These are phyloP conservation scores for Chrysanthemum lavandulifolium DNA, from an alignment of 129 eudicot genomes.

Conservation along the genomic window DNA sequence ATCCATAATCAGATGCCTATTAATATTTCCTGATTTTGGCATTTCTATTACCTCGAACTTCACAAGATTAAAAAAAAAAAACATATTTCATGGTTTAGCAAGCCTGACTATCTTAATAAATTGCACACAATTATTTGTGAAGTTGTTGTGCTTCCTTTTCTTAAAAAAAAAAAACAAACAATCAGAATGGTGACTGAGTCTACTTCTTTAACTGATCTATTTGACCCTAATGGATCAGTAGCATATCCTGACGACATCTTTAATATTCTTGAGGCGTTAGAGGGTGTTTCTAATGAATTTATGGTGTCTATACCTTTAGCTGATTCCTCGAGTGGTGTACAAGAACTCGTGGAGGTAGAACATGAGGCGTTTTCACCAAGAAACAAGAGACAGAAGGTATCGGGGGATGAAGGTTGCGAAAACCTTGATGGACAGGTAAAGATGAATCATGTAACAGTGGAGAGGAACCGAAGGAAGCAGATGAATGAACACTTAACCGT, in stretches of 20 bases:
- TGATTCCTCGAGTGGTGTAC: conserved; percentile 35
- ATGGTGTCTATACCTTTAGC: conserved; percentile 7
- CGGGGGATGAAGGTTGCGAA: conserved; percentile 25
- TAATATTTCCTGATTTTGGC: conserved; percentile 33
- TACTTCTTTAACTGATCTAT: conserved; percentile 33
- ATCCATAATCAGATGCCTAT: conserved; percentile 31
- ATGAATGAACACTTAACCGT: conserved; percentile 86
- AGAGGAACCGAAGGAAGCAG: conserved; percentile 88
- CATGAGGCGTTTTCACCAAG: conserved; percentile 40
- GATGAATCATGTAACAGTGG: conserved; percentile 80
- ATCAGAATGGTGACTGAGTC: conserved; percentile 29
- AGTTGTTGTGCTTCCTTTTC: neutral
- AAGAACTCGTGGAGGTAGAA: conserved; percentile 27
- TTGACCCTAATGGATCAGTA: conserved; percentile 19
- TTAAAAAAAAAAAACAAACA: neutral
- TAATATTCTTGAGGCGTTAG: conserved; percentile 74
- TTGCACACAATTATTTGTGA: neutral
- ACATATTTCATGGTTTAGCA: conserved; percentile 15
- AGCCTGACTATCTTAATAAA: neutral
- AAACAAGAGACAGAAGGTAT: conserved; percentile 57
- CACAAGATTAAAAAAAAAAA: conserved; percentile 20
- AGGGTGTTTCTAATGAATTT: conserved; percentile 32
- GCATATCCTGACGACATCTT: conserved; percentile 67
- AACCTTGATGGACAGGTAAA: conserved; percentile 42
- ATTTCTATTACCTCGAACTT: conserved; percentile 23